Conservation (phyloP, 768 basidiomycete genomes). For the Pulveroboletus sp. region DNA sequence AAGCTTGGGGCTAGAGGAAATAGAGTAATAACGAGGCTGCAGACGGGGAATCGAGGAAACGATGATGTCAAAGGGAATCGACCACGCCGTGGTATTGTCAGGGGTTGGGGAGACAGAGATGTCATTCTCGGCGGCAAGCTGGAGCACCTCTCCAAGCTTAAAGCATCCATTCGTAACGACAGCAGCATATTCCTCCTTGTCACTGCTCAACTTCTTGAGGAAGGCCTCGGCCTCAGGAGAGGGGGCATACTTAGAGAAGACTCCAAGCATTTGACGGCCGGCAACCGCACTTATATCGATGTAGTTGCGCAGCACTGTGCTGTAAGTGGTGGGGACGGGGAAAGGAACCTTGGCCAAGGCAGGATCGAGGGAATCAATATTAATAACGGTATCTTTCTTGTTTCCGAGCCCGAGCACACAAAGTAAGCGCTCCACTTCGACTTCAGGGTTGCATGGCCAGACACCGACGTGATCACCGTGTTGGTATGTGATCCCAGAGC, state of each 20-base stretch:
- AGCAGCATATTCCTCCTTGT: conserved; percentile 85
- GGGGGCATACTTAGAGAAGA: conserved; percentile 86
- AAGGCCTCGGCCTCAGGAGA: conserved; percentile 70
- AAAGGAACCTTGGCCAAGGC: conserved; percentile 98
- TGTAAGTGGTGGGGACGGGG: conserved; percentile 95
- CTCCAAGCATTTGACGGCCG: conserved; percentile 89
- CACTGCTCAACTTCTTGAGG: conserved; percentile 72
- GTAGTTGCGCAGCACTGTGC: conserved; percentile 91
- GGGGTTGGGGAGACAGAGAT: conserved; percentile 51
- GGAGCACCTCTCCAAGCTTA: conserved; percentile 90
- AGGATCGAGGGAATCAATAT: conserved; percentile 96
- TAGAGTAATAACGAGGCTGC: conserved; percentile 97
- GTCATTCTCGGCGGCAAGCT: conserved; percentile 84
- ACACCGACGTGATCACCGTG: conserved; percentile 98
- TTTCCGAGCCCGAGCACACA: conserved; percentile 80
- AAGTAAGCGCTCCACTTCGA: conserved; percentile 88
- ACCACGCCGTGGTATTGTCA: conserved; percentile 83
- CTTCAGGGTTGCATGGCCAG: conserved; percentile 93
- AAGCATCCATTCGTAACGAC: conserved; percentile 80
- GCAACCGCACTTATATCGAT: conserved; percentile 95
- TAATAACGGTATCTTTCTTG: conserved; percentile 80
- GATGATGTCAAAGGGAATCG: conserved; percentile 95
- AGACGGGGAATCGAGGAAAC: conserved; percentile 91
- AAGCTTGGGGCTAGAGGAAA: conserved; percentile 95
- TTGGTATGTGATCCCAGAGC: conserved; percentile 97